Percentiles rank a stretch among this genome's conserved stretches.
Evolutionary conservation across 2,329 filamentous ascomycete species (phyloP).

Genomic region (Xylaria sp.): DNA sequence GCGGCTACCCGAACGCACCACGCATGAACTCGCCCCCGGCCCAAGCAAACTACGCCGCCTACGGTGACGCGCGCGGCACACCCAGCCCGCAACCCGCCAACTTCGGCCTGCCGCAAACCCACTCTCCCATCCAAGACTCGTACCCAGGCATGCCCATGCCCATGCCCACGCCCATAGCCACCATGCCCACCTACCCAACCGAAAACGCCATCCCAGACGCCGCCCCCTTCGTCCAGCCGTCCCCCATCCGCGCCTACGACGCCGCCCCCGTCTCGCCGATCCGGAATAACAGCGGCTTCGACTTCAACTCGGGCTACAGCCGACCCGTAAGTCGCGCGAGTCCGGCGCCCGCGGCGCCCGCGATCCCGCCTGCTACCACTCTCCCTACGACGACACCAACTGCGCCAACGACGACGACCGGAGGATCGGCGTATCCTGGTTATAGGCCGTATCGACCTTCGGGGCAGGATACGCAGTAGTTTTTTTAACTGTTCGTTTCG

Average conservation of each 20-base stretch:
- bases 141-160: too few relatives aligned
- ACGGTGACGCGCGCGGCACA: slow-evolving; percentile 14
- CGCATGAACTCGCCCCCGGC: slow-evolving; percentile 17
- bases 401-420: neutral
- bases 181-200: neutral
- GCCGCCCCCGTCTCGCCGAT: slow-evolving; percentile 13
- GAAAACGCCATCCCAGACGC: slow-evolving; percentile 7
- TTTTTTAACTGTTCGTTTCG: too few relatives aligned
- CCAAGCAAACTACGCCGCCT: slow-evolving; percentile 11
- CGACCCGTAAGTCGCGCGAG: slow-evolving; percentile 5
- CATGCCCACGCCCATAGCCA: too few relatives aligned
- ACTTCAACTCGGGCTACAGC: slow-evolving; percentile 21
- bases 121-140: too few relatives aligned
- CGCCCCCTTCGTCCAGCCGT: slow-evolving; percentile 3
- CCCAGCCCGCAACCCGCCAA: slow-evolving; percentile 4
- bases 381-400: too few relatives aligned
- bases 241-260: slow-evolving; percentile 1
- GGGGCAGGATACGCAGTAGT: neutral
- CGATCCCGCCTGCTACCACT: neutral
- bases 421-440: slow-evolving; percentile 17
- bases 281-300: slow-evolving; percentile 19
- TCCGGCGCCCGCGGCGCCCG: slow-evolving; percentile 6
- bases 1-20: slow-evolving; percentile 10
- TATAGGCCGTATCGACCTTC: slow-evolving; percentile 17
- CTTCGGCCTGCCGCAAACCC: slow-evolving; percentile 12